Conservation (phyloP, 495 filamentous ascomycete genomes). For the Rhypophila decipiens region DNA sequence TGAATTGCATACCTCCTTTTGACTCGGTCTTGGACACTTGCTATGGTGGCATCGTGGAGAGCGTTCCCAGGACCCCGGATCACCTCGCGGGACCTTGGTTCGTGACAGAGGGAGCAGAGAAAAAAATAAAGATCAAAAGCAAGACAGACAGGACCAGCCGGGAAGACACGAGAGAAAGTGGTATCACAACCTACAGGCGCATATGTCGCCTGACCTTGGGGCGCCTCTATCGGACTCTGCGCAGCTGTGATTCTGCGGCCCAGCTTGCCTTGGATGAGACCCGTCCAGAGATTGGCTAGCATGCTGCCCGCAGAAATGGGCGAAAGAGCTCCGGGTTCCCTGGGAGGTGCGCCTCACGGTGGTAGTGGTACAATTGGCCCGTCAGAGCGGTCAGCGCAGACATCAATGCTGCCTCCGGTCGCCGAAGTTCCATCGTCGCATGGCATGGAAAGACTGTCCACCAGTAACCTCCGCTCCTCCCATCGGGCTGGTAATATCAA, state of each 20-base stretch:
- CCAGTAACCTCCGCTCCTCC: constrained; percentile 20
- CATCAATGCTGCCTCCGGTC: constrained; percentile 15
- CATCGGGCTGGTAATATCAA: constrained; percentile 12
- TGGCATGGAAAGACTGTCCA: constrained; percentile 15
- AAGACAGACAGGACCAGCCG: no score
- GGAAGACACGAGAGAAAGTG: constrained; percentile 1
- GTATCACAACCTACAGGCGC: not conserved
- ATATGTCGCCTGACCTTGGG: not conserved
- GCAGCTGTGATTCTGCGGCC: not conserved
- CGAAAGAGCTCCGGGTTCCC: constrained; percentile 8
- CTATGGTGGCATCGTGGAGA: constrained; percentile 3
- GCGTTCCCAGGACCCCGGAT: constrained; percentile 3
- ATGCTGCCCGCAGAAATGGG: constrained; percentile 21
- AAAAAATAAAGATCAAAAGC: no score
- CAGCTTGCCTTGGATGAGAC: constrained; percentile 4
- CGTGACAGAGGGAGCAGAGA: not conserved
- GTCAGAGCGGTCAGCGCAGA: constrained; percentile 15
- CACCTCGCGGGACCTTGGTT: not conserved
- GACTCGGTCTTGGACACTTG: not conserved
- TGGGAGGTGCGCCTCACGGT: constrained; percentile 4
- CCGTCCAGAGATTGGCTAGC: constrained; percentile 13
- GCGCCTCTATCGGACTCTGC: not conserved
- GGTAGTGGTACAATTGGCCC: constrained; percentile 7
- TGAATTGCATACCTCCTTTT: not conserved
- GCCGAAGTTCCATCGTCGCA: constrained; percentile 18